A percentile compares a stretch with the other conserved stretches of the same genome.
These are phyloP conservation scores for Coemansia sp. DNA, from an alignment of 192 early-diverging fungal species.

Conservation along the genomic window DNA sequence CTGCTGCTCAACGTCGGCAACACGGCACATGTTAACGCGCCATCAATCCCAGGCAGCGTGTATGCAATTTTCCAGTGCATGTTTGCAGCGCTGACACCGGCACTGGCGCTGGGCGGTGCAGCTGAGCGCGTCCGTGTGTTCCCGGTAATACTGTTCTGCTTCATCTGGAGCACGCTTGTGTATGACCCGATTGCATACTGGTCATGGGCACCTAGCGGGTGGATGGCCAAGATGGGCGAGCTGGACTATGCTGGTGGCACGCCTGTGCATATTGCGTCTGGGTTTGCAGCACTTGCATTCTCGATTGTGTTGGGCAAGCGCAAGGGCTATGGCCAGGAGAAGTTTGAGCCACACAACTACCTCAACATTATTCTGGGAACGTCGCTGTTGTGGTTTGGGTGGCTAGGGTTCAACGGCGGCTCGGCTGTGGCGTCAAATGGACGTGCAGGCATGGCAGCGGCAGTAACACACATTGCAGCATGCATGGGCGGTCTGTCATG, in stretches of 20 bases:
- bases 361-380: conserved; percentile 90
- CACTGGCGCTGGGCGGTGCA: conserved; percentile 85
- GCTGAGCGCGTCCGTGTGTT: conserved; percentile 86
- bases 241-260: conserved; percentile 96
- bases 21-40: conserved; percentile 55
- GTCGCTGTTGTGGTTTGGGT: conserved; percentile 90
- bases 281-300: conserved; percentile 87
- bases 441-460: conserved; percentile 82
- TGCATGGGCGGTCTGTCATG: conserved; percentile 80
- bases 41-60: conserved; percentile 71
- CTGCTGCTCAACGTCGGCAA: conserved; percentile 66
- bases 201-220: conserved; percentile 88
- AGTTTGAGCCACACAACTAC: conserved; percentile 85
- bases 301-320: conserved; percentile 83
- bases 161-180: conserved; percentile 90
- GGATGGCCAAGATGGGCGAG: conserved; percentile 76
- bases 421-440: conserved; percentile 75
- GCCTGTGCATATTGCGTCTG: conserved; percentile 92
- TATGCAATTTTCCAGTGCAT: conserved; percentile 88
- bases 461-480: conserved; percentile 85
- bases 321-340: conserved; percentile 67
- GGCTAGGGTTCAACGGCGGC: conserved; percentile 97
- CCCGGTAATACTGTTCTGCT: conserved; percentile 86
- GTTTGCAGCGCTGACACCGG: conserved; percentile 90
- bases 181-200: conserved; percentile 96